Evolutionary conservation across 371 early-diverging fungal genomes (phyloP).

Genomic region (Lichtheimia corymbifera): DNA sequence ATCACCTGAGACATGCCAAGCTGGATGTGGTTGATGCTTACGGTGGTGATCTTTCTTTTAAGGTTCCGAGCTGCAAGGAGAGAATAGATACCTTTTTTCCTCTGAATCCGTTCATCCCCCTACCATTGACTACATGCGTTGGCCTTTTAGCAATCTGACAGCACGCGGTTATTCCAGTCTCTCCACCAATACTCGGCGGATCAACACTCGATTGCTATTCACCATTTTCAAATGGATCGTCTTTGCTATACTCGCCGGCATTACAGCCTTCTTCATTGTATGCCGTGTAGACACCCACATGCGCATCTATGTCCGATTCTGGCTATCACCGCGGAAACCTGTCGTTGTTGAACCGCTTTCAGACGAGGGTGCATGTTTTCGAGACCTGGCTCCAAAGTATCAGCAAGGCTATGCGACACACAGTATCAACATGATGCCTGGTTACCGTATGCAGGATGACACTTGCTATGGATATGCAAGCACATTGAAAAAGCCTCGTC

Average conservation of each 20-base stretch:
- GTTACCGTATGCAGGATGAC: constrained; percentile 42
- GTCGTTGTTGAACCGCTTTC: constrained; percentile 29
- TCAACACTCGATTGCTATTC: not conserved
- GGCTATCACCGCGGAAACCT: constrained; percentile 35
- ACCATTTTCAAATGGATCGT: constrained; percentile 12
- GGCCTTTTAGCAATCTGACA: no score
- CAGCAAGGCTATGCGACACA: constrained; percentile 26
- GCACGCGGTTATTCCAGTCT: no score
- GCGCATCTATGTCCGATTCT: constrained; percentile 41
- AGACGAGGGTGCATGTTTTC: constrained; percentile 24
- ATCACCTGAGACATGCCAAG: no score
- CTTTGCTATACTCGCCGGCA: not conserved
- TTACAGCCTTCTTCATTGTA: constrained; percentile 30
- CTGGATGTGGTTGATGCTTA: no score
- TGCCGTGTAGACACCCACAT: constrained; percentile 44
- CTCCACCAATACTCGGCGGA: no score
- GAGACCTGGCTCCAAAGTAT: constrained; percentile 18
- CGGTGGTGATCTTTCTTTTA: no score
- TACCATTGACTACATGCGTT: no score
- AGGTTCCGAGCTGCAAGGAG: no score
- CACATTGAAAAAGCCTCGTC: constrained; percentile 20
- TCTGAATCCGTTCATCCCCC: no score
- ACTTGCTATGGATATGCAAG: constrained; percentile 54
- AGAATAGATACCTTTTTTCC: no score
- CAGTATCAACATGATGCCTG: constrained; percentile 37